A percentile compares a stretch with the other conserved stretches of the same genome.
phyloP scores from a whole-genome alignment of 305 asterid species.

The Fraxinus sp. region DNA sequence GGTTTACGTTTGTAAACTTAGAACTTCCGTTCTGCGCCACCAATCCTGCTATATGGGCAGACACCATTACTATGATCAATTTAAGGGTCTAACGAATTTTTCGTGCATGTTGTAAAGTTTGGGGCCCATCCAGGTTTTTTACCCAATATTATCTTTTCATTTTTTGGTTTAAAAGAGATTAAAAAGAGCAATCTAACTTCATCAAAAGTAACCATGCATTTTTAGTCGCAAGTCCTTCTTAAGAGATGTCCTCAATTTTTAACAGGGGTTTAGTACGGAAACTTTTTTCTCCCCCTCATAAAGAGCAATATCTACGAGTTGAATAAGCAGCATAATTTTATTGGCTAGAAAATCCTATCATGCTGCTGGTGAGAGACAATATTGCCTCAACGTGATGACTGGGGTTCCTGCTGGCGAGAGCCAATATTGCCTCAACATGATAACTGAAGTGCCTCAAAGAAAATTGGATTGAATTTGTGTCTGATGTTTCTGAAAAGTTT shows the following conservation, averaged over 20 bases:
- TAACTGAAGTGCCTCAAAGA: not conserved
- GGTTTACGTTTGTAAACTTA: no score
- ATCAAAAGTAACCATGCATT: not conserved
- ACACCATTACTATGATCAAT: not conserved
- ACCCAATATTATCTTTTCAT: no score
- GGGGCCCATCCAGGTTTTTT: not conserved
- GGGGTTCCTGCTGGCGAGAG: no score
- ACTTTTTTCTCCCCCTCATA: not conserved
- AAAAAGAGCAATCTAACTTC: not conserved
- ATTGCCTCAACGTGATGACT: not conserved
- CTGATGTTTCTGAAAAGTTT: not conserved
- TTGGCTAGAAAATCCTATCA: not conserved
- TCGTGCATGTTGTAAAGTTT: not conserved
- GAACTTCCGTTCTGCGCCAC: no score
- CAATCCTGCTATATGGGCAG: not conserved
- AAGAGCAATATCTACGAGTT: not conserved
- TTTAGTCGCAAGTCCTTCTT: not conserved
- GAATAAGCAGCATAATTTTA: not conserved
- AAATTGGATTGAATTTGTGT: not conserved
- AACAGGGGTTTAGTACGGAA: not conserved
- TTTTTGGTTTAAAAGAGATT: not conserved
- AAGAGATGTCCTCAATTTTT: not conserved
- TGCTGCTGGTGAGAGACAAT: not conserved
- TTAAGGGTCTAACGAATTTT: not conserved
- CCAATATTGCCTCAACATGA: not conserved